phyloP scores from a whole-genome alignment of 192 early-diverging fungal species.

The Backusella tarrabulga region DNA sequence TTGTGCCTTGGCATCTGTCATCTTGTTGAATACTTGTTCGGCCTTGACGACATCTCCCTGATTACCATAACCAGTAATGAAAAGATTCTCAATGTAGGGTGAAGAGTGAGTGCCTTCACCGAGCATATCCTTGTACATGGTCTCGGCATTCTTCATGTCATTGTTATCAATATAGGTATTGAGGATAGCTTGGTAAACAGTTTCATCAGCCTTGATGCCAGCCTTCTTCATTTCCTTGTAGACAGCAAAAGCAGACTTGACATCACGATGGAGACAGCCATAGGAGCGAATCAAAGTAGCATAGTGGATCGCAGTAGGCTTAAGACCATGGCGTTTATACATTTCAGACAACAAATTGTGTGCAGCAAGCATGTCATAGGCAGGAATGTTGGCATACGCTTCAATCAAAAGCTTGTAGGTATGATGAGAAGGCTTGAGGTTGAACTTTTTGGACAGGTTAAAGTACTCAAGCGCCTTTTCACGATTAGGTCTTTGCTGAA shows the following conservation, averaged over 20 bases:
- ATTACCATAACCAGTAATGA: conserved; percentile 54
- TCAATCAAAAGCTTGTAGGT: conserved; percentile 57
- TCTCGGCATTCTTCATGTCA: conserved; percentile 39
- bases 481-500: conserved; percentile 48
- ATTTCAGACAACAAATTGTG: conserved; percentile 46
- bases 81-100: conserved; percentile 56
- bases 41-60: conserved; percentile 38
- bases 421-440: conserved; percentile 48
- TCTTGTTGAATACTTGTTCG: conserved; percentile 43
- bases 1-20: conserved; percentile 37
- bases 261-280: conserved; percentile 50
- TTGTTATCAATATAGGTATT: conserved; percentile 48
- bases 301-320: conserved; percentile 50
- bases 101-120: conserved; percentile 40
- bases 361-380: conserved; percentile 54
- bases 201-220: conserved; percentile 43
- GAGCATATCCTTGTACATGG: conserved; percentile 43
- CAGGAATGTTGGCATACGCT: conserved; percentile 51
- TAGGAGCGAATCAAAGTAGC: conserved; percentile 55
- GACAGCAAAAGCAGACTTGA: conserved; percentile 37
- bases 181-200: conserved; percentile 51
- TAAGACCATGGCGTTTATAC: conserved; percentile 31
- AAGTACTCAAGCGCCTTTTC: conserved; percentile 48
- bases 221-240: conserved; percentile 43
- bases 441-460: conserved; percentile 30